Evolutionary conservation across 2,329 filamentous ascomycete species (phyloP).

Genomic region (Boeremia lycopersici): DNA sequence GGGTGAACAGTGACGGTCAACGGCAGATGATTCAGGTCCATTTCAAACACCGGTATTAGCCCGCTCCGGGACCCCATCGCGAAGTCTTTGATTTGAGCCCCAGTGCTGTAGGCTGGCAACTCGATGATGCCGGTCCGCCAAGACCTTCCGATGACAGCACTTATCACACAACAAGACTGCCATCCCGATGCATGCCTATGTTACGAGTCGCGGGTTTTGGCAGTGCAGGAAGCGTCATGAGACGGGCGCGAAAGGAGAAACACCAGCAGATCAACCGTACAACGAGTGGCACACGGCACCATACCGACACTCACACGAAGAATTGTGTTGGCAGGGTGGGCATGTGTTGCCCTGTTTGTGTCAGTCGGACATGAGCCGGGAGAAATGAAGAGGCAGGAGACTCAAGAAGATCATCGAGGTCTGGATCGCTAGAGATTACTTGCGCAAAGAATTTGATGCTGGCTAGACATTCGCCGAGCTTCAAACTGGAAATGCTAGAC

Average conservation of each 20-base stretch:
- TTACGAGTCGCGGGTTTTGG: not conserved
- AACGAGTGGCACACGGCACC: no score
- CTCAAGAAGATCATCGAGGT: no score
- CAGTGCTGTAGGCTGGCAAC: slow-evolving; percentile 5
- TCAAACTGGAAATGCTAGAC: no score
- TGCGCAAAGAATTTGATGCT: no score
- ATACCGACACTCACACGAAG: no score
- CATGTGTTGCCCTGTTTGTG: no score
- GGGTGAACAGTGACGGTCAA: not conserved
- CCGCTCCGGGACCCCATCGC: not conserved
- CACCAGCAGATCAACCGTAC: no score
- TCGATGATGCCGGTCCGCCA: not conserved
- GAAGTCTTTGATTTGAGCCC: slow-evolving; percentile 2
- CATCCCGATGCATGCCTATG: not conserved
- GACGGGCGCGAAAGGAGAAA: not conserved
- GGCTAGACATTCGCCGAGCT: no score
- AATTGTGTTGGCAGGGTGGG: no score
- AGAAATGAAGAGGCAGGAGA: no score
- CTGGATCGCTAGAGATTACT: no score
- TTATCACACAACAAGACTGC: not conserved
- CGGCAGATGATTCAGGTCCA: slow-evolving; percentile 13
- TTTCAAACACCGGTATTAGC: slow-evolving; percentile 6
- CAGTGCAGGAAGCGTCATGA: not conserved
- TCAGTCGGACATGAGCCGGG: no score
- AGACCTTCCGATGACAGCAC: slow-evolving; percentile 4